These are phyloP conservation scores for Colletotrichum horii DNA, from an alignment of 2,329 filamentous ascomycete genomes.

Conservation along the genomic window DNA sequence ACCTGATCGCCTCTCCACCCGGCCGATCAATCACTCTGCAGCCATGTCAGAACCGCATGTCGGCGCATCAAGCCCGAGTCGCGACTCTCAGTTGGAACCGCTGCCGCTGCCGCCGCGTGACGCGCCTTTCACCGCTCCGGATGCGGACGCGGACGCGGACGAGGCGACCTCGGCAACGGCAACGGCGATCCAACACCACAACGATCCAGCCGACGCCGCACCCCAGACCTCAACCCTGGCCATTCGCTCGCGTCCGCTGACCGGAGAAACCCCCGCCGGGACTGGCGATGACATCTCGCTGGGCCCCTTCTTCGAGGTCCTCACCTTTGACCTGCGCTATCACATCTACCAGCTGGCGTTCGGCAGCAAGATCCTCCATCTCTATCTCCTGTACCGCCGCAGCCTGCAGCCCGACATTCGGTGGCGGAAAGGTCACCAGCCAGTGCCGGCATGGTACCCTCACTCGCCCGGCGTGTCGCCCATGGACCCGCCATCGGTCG, in stretches of 20 bases:
- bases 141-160: constrained; percentile 17
- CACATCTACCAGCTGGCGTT: constrained; percentile 22
- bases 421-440: constrained; percentile 21
- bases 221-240: background rate
- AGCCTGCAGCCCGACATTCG: constrained; percentile 15
- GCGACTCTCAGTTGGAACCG: background rate
- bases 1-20: background rate
- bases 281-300: background rate
- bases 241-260: background rate
- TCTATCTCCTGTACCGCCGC: constrained; percentile 20
- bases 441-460: constrained; percentile 18
- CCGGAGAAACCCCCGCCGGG: background rate
- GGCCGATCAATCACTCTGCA: background rate
- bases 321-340: constrained; percentile 18
- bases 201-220: background rate
- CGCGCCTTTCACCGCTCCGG: constrained; percentile 8
- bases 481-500: constrained; percentile 18
- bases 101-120: background rate
- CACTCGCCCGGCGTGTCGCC: constrained; percentile 19
- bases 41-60: constrained; percentile 1
- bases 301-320: constrained; percentile 18
- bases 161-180: constrained; percentile 7
- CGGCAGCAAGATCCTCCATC: constrained; percentile 12
- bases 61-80: background rate
- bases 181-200: background rate